Percentiles rank a stretch among this genome's conserved stretches.
phyloP scores from a whole-genome alignment of 2,329 filamentous ascomycete species.

The Colletotrichum brevisporum region DNA sequence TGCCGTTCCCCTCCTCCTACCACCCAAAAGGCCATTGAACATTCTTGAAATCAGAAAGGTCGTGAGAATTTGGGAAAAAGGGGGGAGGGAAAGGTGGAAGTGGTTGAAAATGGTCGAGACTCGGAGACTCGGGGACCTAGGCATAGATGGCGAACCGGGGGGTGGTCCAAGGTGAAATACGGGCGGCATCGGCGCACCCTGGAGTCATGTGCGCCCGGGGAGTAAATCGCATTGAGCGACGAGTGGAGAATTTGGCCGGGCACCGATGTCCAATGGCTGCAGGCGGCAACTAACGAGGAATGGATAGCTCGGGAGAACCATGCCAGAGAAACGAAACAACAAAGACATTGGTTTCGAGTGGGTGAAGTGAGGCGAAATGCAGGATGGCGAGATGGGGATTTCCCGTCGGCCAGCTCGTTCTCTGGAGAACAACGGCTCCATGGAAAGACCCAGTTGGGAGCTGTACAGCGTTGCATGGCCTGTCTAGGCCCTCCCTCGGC shows the following conservation, averaged over 20 bases:
- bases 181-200: conserved; percentile 25
- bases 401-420: not conserved
- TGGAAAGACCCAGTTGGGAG: not conserved
- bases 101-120: conserved; percentile 1
- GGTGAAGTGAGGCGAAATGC: conserved; percentile 32
- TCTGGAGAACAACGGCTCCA: too few species aligned
- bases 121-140: conserved; percentile 16
- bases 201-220: conserved; percentile 38
- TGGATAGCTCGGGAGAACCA: conserved; percentile 33
- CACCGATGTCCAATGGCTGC: conserved; percentile 28
- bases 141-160: conserved; percentile 21
- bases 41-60: conserved; percentile 46
- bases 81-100: conserved; percentile 16
- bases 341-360: conserved; percentile 33
- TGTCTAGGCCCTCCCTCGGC: conserved; percentile 35
- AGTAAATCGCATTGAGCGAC: conserved; percentile 32
- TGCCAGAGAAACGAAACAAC: conserved; percentile 37
- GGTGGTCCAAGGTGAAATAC: conserved; percentile 37
- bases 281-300: conserved; percentile 36
- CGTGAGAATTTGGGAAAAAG: not conserved
- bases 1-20: conserved; percentile 39
- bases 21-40: conserved; percentile 49
- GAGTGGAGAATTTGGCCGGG: conserved; percentile 34
- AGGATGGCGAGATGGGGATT: not conserved
- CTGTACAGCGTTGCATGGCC: conserved; percentile 23